These are phyloP conservation scores for Ilyonectria robusta DNA, from an alignment of 2,329 filamentous ascomycete species.

Conservation along the genomic window DNA sequence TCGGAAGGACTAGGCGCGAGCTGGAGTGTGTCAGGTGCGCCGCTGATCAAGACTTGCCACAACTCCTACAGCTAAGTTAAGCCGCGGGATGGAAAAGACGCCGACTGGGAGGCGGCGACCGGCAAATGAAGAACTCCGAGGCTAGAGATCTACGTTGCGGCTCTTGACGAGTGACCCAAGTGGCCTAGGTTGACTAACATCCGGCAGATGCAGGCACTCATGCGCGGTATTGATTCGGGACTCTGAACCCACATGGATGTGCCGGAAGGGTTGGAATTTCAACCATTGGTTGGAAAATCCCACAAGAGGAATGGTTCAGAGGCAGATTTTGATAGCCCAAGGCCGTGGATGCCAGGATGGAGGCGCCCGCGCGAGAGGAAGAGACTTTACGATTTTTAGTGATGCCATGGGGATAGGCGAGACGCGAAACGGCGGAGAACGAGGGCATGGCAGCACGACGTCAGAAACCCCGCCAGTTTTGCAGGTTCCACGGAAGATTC, in stretches of 20 bases:
- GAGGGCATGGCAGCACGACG: constrained; percentile 6
- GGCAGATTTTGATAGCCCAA: neutral
- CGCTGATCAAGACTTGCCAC: constrained; percentile 6
- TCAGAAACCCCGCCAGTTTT: constrained; percentile 19
- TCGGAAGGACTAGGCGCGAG: constrained; percentile 10
- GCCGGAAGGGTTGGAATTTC: constrained; percentile 9
- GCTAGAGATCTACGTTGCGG: constrained; percentile 19
- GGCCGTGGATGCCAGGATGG: neutral
- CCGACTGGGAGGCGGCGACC: constrained; percentile 9
- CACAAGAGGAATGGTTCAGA: neutral
- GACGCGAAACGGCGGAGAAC: neutral
- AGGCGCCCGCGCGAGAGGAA: neutral
- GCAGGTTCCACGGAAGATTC: neutral
- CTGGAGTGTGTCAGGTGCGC: neutral
- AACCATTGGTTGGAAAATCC: constrained; percentile 2
- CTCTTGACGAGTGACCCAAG: constrained; percentile 8
- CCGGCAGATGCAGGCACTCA: constrained; percentile 11
- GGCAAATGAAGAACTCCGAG: constrained; percentile 21
- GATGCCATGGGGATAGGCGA: neutral
- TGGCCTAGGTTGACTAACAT: neutral
- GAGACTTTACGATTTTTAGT: too few relatives aligned
- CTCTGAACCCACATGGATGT: neutral
- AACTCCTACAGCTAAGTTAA: neutral
- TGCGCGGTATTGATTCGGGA: neutral
- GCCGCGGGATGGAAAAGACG: constrained; percentile 2